Base-by-base conservation (phyloP, 106 monocot species). In the Gastrodia elata region DNA sequence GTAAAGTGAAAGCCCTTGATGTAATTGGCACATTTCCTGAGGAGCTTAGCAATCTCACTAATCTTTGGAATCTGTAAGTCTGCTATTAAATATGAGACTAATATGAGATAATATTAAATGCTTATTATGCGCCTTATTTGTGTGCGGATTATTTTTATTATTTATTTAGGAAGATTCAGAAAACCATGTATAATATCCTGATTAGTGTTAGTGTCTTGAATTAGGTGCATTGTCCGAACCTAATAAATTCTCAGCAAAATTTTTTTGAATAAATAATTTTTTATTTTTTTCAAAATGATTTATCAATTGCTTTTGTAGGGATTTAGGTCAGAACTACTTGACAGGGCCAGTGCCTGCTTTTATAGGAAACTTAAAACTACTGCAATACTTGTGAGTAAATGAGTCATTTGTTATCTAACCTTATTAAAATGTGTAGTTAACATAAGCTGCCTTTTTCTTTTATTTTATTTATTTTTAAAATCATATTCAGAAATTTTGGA, bases 1-100 rank as follows among this genome's bases (percentile, higher is more conserved):
- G 91, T 70, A 91, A 76, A 79, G 87, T 85, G 48, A 78, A 75
- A 30, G 83, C 81, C 15, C 70, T 85, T 52, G 55, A 83, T 72
- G 87, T 87, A 76, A 77, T 72, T 30, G 91, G 91, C 20, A 11
- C 75, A 28, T 82, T 91, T 7, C 91, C 91, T 0, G 79, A 84
- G 9, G 91, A 91, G 71, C 77, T 91, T n/a, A 81, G 84, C 68
- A 77, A 78, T 43, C 57, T 91, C 16, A 82, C 86, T 44, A 73
- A 73, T 33, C 91, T 91, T 32, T 27, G 18, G 15, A 25, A 56
- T 52, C 48, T 90, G 90, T 90, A 84, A 32, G 81, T 33, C 14
- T 20, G 10, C n/a, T n/a, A n/a, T n/a, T n/a, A n/a, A n/a, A n/a
- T n/a, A n/a, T n/a, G n/a, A n/a, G n/a, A n/a, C n/a, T n/a, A n/a